Evolutionary conservation across 176 grass and related monocot species (phyloP), one percentile per base, ranked within the genome.

Genomic region (Cymbopogon citratus): DNA sequence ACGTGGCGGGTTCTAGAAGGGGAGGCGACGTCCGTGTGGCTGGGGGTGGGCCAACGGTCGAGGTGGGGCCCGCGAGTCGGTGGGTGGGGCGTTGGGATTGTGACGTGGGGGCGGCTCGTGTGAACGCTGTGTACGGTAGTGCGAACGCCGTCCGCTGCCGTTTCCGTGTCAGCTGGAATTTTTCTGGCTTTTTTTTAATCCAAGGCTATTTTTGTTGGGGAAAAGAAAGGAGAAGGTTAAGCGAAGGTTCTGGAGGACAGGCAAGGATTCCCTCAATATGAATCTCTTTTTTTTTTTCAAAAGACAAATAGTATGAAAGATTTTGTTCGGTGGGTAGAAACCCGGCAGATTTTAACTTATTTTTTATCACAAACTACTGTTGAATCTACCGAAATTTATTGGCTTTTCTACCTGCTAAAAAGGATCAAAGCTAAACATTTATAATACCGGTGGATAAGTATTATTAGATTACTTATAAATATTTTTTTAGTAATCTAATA

Each of bases 1-100:
- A 71, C 66, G 66, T 71, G 49, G 51, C 9, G 51, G 33, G 21
- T 84, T 88, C 86, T 78, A 79, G 81, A 88, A 88, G 60, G n/a
- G 16, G 5, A 4, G 21, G n/a, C 0, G 0, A 0, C 38, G 23
- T 7, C 0, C 8, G 21, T 7, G 3, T 74, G 49, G 4, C 86
- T 83, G 86, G n/a, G 7, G 0, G 27, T 84, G 67, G 86, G 80
- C 4, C 0, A 28, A 0, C 0, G 0, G 18, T 1, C 0, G 0
- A 0, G 0, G 44, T 0, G 7, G 67, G 80, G 10, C 35, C 80
- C 46, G 6, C 9, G 0, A 6, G 36, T n/a, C 81, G 33, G 85
- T 59, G 59, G 74, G 27, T 4, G 34, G 18, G 66, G 28, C 51
- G n/a, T 14, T 24, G 27, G 51, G 0, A 40, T 27, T 0, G 71